A percentile compares a stretch with the other conserved stretches of the same genome.
These are phyloP conservation scores for Candida multigemmis DNA, from an alignment of 805 yeast species.

Conservation along the genomic window DNA sequence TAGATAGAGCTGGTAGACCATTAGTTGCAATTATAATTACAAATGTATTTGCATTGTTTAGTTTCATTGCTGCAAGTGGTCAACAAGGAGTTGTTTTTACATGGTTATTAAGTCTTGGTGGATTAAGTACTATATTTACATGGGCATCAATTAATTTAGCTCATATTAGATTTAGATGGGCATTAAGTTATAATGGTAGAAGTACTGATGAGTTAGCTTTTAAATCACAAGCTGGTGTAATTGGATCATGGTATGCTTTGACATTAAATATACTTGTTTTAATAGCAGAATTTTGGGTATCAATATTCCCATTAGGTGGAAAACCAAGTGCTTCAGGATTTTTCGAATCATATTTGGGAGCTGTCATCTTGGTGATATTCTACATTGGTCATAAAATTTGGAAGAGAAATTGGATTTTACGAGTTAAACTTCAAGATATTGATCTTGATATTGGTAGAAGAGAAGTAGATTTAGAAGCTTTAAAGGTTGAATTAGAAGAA, in stretches of 20 bases:
- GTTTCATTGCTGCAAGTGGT: slow-evolving; percentile 40
- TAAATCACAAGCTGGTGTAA: slow-evolving; percentile 26
- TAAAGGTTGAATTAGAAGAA: slow-evolving; percentile 24
- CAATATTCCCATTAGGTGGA: slow-evolving; percentile 29
- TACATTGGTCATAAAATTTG: slow-evolving; percentile 32
- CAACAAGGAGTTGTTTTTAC: slow-evolving; percentile 30
- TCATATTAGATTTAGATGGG: slow-evolving; percentile 31
- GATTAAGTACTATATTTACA: slow-evolving; percentile 30
- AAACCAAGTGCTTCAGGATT: slow-evolving; percentile 24
- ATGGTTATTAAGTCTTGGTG: slow-evolving; percentile 34
- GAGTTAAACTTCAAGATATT: slow-evolving; percentile 23
- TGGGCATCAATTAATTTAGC: slow-evolving; percentile 34
- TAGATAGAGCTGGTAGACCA: slow-evolving; percentile 76
- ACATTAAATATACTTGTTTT: slow-evolving; percentile 23
- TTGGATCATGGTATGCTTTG: slow-evolving; percentile 27
- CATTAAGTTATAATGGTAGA: slow-evolving; percentile 24
- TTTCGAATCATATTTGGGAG: slow-evolving; percentile 28
- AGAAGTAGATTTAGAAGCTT: slow-evolving; percentile 30
- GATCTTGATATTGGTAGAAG: slow-evolving; percentile 35
- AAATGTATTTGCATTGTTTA: slow-evolving; percentile 46
- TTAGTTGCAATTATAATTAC: slow-evolving; percentile 52
- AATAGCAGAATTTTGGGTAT: slow-evolving; percentile 35
- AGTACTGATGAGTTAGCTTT: slow-evolving; percentile 24
- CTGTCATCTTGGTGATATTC: slow-evolving; percentile 24
- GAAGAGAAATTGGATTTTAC: slow-evolving; percentile 28